A percentile compares a stretch with the other conserved stretches of the same genome.
These are phyloP conservation scores for Apiotrichum veenhuisii DNA, from an alignment of 1,284 basidiomycete species.

Conservation along the genomic window DNA sequence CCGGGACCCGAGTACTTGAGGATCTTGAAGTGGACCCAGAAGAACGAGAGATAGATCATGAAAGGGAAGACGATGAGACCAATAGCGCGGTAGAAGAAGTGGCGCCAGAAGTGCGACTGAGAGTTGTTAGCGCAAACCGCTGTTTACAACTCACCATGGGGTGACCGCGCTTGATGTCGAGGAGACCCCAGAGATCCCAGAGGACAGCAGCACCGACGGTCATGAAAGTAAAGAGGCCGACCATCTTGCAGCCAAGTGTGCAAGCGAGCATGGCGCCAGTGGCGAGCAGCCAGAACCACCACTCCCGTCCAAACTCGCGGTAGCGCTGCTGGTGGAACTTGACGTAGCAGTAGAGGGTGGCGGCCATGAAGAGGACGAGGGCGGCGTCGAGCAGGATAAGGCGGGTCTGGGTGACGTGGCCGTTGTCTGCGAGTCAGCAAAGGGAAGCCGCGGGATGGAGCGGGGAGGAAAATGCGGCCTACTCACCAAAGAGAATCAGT, in stretches of 20 bases:
- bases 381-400: constrained; percentile 94
- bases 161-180: constrained; percentile 74
- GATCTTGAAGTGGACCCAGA: constrained; percentile 91
- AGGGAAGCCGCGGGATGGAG: too few species aligned
- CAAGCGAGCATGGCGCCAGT: constrained; percentile 93
- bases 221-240: constrained; percentile 86
- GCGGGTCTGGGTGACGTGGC: constrained; percentile 90
- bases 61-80: constrained; percentile 88
- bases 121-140: not conserved
- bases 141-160: constrained; percentile 64
- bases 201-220: constrained; percentile 87
- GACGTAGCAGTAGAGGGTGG: constrained; percentile 92
- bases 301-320: constrained; percentile 76
- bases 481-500: constrained; percentile 76
- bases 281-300: constrained; percentile 92
- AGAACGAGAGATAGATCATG: constrained; percentile 88
- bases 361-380: constrained; percentile 90
- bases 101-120: constrained; percentile 82
- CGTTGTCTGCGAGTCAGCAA: constrained; percentile 70
- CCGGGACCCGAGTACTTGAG: constrained; percentile 88
- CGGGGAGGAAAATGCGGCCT: too few species aligned
- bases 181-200: constrained; percentile 89
- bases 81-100: constrained; percentile 79
- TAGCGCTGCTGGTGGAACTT: constrained; percentile 95
- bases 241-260: constrained; percentile 97